A percentile compares a stretch with the other conserved stretches of the same genome.
phyloP scores from a whole-genome alignment of 768 basidiomycete genomes.

The Leucogyrophana mollusca region DNA sequence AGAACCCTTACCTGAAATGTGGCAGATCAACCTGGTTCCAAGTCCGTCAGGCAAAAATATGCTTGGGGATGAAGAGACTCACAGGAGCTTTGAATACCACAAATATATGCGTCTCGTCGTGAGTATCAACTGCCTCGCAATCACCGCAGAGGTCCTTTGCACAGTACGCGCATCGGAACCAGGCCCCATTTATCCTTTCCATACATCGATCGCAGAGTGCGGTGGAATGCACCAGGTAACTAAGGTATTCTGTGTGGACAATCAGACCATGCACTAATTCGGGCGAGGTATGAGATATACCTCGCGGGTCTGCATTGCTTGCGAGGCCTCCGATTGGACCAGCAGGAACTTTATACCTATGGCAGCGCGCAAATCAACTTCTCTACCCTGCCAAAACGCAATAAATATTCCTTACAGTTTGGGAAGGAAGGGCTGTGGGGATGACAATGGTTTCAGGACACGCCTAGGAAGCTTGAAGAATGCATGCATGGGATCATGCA shows the following conservation, averaged over 20 bases:
- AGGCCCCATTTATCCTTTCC: constrained; percentile 77
- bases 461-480: constrained; percentile 88
- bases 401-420: constrained; percentile 48
- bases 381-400: no score
- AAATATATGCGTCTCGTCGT: constrained; percentile 81
- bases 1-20: constrained; percentile 67
- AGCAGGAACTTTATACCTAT: constrained; percentile 63
- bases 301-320: constrained; percentile 50
- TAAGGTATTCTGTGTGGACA: constrained; percentile 54
- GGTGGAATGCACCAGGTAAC: constrained; percentile 53
- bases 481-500: constrained; percentile 83
- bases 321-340: constrained; percentile 47
- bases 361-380: constrained; percentile 8
- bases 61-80: constrained; percentile 15
- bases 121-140: constrained; percentile 80
- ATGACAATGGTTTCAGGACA: constrained; percentile 60
- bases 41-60: constrained; percentile 6
- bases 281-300: constrained; percentile 31
- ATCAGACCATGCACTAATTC: background rate
- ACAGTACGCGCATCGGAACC: constrained; percentile 92
- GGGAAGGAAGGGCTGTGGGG: constrained; percentile 63
- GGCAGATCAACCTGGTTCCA: constrained; percentile 64
- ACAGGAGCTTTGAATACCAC: constrained; percentile 86
- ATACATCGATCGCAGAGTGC: constrained; percentile 89
- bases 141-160: constrained; percentile 81